Percentiles rank a stretch among this genome's conserved stretches.
These are phyloP conservation scores for Aspergillus novofumigatus DNA, from an alignment of 2,329 filamentous ascomycete species.

Conservation along the genomic window DNA sequence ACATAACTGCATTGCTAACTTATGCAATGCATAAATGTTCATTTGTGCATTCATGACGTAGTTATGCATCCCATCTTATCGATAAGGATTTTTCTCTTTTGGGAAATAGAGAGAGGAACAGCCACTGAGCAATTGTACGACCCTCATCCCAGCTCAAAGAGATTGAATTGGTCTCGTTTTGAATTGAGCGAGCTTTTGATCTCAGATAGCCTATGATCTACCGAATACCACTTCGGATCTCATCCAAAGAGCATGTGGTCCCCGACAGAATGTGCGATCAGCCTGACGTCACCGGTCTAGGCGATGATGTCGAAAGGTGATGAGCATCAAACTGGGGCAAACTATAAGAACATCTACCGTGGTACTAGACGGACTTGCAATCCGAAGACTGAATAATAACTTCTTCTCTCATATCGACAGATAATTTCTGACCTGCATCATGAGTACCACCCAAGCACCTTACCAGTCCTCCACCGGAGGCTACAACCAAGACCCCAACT, in stretches of 20 bases:
- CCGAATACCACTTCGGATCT: background rate
- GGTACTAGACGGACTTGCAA: background rate
- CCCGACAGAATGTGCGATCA: background rate
- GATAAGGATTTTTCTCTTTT: background rate
- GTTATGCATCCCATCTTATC: background rate
- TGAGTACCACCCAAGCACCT: conserved; percentile 13
- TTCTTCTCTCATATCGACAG: background rate
- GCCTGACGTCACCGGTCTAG: conserved; percentile 5
- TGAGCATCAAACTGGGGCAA: background rate
- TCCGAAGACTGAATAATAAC: background rate
- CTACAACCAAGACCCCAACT: conserved; percentile 8
- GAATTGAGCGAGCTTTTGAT: background rate
- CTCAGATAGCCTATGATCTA: background rate
- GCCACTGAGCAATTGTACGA: background rate
- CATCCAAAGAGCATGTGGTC: too few species aligned
- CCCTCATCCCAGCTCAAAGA: background rate
- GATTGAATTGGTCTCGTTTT: background rate
- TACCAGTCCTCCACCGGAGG: conserved; percentile 10
- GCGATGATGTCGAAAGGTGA: conserved; percentile 5
- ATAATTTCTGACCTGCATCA: conserved; percentile 4
- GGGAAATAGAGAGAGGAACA: background rate
- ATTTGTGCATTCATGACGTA: background rate
- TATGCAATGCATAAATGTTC: background rate
- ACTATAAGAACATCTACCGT: background rate
- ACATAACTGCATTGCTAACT: background rate